These are phyloP conservation scores for Tagetes erecta DNA, from an alignment of 129 eudicot species.

Conservation along the genomic window DNA sequence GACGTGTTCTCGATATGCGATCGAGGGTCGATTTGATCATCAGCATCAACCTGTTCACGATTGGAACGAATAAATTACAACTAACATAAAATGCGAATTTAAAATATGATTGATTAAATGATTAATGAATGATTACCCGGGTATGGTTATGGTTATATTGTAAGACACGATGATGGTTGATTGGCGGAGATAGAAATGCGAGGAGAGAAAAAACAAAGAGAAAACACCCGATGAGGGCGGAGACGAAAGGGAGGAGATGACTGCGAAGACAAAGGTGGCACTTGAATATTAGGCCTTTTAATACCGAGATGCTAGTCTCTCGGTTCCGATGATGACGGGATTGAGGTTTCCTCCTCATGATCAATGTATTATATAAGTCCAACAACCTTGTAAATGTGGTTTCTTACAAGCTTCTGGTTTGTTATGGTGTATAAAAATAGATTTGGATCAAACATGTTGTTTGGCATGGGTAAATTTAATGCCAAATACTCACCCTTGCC, in stretches of 20 bases:
- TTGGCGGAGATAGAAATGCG: constrained; percentile 56
- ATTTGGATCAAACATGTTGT: too few species aligned
- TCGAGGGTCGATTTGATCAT: constrained; percentile 27
- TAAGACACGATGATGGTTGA: constrained; percentile 38
- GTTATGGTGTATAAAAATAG: too few species aligned
- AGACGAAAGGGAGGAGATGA: constrained; percentile 45
- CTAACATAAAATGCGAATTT: neutral
- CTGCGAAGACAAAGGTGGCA: constrained; percentile 31
- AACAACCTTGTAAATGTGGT: too few species aligned
- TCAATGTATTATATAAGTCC: neutral
- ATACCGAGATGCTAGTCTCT: neutral
- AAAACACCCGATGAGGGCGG: constrained; percentile 45
- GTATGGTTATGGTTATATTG: constrained; percentile 26
- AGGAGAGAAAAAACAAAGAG: constrained; percentile 44
- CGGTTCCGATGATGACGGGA: constrained; percentile 19
- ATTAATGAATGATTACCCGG: constrained; percentile 6
- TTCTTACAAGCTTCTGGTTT: too few species aligned
- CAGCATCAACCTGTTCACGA: constrained; percentile 25
- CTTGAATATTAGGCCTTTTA: constrained; percentile 34
- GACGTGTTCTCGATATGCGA: constrained; percentile 33
- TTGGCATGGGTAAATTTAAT: too few species aligned
- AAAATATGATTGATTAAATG: neutral
- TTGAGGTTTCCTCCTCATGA: constrained; percentile 30
- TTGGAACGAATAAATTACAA: too few species aligned
- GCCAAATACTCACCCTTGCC: too few species aligned